Evolutionary conservation across 2,329 filamentous ascomycete genomes (phyloP), one percentile per base, ranked within the genome.

Genomic region (Microdochium paspali): DNA sequence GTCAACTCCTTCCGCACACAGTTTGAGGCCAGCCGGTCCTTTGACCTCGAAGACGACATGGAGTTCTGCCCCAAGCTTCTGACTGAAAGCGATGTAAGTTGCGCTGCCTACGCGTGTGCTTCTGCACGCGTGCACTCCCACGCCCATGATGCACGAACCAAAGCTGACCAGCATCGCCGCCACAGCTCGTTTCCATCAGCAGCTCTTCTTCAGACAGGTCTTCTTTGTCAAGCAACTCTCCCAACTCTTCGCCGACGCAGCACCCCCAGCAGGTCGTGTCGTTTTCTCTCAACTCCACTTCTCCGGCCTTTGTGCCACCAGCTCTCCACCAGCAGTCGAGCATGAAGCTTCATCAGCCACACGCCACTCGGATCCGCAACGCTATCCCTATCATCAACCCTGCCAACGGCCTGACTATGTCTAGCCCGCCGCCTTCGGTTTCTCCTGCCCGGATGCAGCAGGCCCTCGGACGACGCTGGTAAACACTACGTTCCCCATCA

Each of bases 351-450:
- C 89, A 95, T 69, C 91, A 96, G 73, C 89, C 90, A 51, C 78
- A 90, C 52, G 88, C 90, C 52, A 88, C 90, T 54, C 87, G 93
- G 57, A 82, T 85, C 49, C 88, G 90, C 68, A 97, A 96, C 67
- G 89, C 93, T 61, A 97, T 97, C 56, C 91, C 91, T 50, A 98
- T 98, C 65, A 88, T 97, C 69, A 95, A 98, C 75, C 93, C 93
- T 47, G 87, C 80, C 57, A 96, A 91, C 49, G 90, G 93, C 61
- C 82, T 90, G 66, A 80, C 82, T 61, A 85, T 96, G 74, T 84
- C 89, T 48, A 95, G 89, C 72, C 91, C 91, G 56, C 89, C 91
- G 24, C 84, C 84, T 39, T 83, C 80, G 50, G 76, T 82, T 42
- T 83, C 79, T 42, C 80, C 80, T 52, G 72, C 72, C 61, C 73